Base-by-base conservation (phyloP, 495 filamentous ascomycete species). In the Opeltia flavorubescens region DNA sequence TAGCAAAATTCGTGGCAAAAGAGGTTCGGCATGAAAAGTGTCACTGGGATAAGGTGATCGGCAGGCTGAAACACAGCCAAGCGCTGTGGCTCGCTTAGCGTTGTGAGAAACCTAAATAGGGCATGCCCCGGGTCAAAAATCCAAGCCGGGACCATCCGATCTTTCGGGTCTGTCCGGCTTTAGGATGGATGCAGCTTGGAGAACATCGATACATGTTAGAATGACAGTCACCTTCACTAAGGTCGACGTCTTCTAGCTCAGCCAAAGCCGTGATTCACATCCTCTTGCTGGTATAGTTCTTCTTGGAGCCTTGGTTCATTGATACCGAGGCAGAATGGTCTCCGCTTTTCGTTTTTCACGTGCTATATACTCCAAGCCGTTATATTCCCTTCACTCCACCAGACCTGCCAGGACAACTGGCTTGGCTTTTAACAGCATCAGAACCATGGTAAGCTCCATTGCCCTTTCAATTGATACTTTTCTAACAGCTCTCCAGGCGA, bases 401-500 rank as follows among this genome's bases (percentile, higher is more conserved):
- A 41, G 9, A 41, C 21, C 38, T 13, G 13, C 17, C 21, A 15
- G 38, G 21, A 2, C 18, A 41, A 12, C 38, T 21, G 7, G 38
- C 18, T 23, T 25, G 4, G 5, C 43, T 28, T 29, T 29, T 11
- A 26, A 25, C 13, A 8, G 23, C 40, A 18, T 48, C 12, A 39
- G 33, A 7, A 48, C 25, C 13, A 48, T 48, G 46, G 46, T 41
- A 28, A 42, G 33, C 25, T 2, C 21, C 46, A n/a, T 41, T n/a
- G n/a, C 5, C 9, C 17, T 9, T 21, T 25, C 42, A 30, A 30
- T 29, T 24, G 42, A 30, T n/a, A 33, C 15, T 20, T 30, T 5
- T 13, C 30, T 28, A 41, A 21, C 38, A 25, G 15, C 8, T 5
- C 23, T 24, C 41, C 33, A 54, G 48, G 48, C 55, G 15, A 54